Evolutionary conservation across 345 rosid genomes (phyloP).

Genomic region (Lepidium sativum): DNA sequence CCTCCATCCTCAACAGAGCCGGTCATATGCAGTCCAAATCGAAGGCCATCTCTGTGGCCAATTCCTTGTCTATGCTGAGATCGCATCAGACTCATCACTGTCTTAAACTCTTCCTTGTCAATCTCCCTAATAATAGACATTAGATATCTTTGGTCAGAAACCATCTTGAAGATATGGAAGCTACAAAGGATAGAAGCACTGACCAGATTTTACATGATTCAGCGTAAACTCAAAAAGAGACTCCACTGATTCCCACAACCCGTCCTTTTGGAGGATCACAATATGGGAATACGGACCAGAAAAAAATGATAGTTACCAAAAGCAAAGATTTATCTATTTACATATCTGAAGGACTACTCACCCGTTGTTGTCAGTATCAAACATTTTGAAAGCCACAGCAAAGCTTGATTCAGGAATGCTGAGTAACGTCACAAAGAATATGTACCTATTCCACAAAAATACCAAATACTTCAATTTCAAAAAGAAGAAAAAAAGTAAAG

Average conservation of each 20-base stretch:
- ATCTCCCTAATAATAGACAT: conserved; percentile 50
- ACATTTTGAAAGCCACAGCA: conserved; percentile 82
- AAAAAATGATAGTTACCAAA: conserved; percentile 13
- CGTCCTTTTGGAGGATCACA: conserved; percentile 21
- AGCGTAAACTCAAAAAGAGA: conserved; percentile 26
- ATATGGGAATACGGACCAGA: conserved; percentile 26
- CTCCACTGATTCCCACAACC: conserved; percentile 23
- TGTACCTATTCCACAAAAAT: conserved; percentile 49
- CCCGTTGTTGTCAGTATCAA: conserved; percentile 77
- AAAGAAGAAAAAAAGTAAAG: not conserved
- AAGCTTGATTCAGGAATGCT: conserved; percentile 89
- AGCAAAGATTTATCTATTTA: conserved; percentile 1
- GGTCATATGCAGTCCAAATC: conserved; percentile 49
- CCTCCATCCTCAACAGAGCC: conserved; percentile 82
- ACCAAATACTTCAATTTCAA: not conserved
- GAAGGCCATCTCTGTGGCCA: conserved; percentile 57
- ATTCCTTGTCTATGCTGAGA: conserved; percentile 76
- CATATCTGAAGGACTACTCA: conserved; percentile 28
- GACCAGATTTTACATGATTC: conserved; percentile 25
- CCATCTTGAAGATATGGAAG: conserved; percentile 2
- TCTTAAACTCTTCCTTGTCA: conserved; percentile 75
- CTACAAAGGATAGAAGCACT: conserved; percentile 21
- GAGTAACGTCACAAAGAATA: conserved; percentile 83
- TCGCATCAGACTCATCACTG: conserved; percentile 90
- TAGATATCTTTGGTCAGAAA: conserved; percentile 1